These are phyloP conservation scores for Helianthus tuberosus DNA, from an alignment of 129 eudicot genomes.

Conservation along the genomic window DNA sequence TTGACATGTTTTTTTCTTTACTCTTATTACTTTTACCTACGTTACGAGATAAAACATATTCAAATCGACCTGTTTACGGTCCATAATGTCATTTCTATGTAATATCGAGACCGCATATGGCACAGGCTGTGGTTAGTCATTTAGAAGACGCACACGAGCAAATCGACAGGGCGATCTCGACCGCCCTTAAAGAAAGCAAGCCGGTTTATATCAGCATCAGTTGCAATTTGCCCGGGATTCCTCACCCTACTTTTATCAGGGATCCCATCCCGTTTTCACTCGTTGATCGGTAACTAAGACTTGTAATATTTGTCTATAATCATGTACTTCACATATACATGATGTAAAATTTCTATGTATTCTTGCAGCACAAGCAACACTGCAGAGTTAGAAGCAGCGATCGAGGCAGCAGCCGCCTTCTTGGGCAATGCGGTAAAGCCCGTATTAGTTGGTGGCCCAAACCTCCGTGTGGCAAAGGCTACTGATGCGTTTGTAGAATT, in stretches of 20 bases:
- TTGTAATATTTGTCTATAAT: not conserved
- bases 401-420: slow-evolving; percentile 53
- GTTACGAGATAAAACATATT: not conserved
- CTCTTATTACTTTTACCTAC: not conserved
- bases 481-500: slow-evolving; percentile 47
- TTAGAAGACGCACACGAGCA: slow-evolving; percentile 66
- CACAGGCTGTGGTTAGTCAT: slow-evolving; percentile 59
- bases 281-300: slow-evolving; percentile 37
- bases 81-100: not conserved
- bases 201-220: slow-evolving; percentile 68
- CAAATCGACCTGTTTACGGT: not conserved
- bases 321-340: not conserved
- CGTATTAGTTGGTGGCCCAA: slow-evolving; percentile 63
- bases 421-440: slow-evolving; percentile 69
- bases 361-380: slow-evolving; percentile 47
- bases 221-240: slow-evolving; percentile 56
- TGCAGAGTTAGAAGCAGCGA: slow-evolving; percentile 54
- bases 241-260: slow-evolving; percentile 63
- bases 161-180: slow-evolving; percentile 55
- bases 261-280: slow-evolving; percentile 57
- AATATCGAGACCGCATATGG: not conserved
- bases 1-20: not conserved
- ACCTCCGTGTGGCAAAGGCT: slow-evolving; percentile 61
- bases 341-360: not conserved
- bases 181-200: slow-evolving; percentile 62